phyloP scores from a whole-genome alignment of 1,284 basidiomycete species.

The Ceraceosorus bombacis region DNA sequence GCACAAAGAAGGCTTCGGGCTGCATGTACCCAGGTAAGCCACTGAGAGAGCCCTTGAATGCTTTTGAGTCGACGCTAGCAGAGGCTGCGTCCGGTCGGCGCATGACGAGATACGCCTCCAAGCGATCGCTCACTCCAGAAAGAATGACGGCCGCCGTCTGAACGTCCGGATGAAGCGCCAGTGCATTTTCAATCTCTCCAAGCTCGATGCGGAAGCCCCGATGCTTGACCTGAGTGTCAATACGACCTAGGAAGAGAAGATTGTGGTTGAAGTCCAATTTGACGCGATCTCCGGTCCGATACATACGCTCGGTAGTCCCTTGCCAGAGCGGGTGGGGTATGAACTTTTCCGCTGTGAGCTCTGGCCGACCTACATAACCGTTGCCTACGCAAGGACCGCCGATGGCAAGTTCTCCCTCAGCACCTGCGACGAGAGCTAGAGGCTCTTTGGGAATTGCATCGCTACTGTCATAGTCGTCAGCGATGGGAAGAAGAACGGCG shows the following conservation, averaged over 20 bases:
- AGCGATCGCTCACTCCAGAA: neutral
- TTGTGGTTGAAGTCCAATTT: slow-evolving; percentile 30
- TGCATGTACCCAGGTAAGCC: slow-evolving; percentile 11
- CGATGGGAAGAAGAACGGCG: slow-evolving; percentile 15
- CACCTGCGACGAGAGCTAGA: slow-evolving; percentile 16
- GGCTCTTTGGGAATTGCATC: neutral
- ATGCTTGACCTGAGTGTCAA: slow-evolving; percentile 42
- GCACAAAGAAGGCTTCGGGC: slow-evolving; percentile 7
- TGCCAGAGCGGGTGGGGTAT: slow-evolving; percentile 17
- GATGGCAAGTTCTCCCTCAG: slow-evolving; percentile 41
- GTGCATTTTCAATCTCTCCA: slow-evolving; percentile 30
- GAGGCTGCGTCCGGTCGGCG: too few species aligned
- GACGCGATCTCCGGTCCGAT: slow-evolving; percentile 45
- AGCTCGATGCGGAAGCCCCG: slow-evolving; percentile 48
- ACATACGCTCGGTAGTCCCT: slow-evolving; percentile 25
- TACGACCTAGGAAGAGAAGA: slow-evolving; percentile 40
- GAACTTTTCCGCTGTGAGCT: slow-evolving; percentile 39
- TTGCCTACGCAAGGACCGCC: slow-evolving; percentile 44
- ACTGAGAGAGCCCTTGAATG: neutral
- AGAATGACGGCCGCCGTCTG: slow-evolving; percentile 13
- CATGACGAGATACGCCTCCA: slow-evolving; percentile 9
- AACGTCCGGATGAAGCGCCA: slow-evolving; percentile 7
- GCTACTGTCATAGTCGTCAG: slow-evolving; percentile 3
- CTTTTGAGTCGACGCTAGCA: too few species aligned
- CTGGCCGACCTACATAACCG: slow-evolving; percentile 38